Evolutionary conservation across 495 filamentous ascomycete genomes (phyloP).

Genomic region (Evernia prunastri): DNA sequence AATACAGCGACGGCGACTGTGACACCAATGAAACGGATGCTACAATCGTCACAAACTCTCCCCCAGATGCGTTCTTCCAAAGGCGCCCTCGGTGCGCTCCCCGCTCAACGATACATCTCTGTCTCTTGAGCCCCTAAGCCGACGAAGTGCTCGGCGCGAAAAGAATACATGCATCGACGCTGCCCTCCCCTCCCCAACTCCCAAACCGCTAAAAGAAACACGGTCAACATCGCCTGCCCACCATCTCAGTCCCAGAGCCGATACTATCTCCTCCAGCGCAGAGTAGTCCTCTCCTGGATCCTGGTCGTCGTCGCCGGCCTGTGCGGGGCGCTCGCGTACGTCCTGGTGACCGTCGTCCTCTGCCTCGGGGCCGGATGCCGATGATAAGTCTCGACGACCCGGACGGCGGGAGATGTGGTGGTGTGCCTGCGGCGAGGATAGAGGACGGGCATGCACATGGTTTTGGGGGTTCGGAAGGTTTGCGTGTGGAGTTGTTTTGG

Average conservation of each 20-base stretch:
- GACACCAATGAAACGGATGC: background rate
- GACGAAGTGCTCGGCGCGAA: background rate
- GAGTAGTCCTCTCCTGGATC: constrained; percentile 31
- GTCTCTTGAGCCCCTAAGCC: background rate
- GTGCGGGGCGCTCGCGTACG: constrained; percentile 6
- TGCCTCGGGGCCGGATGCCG: constrained; percentile 9
- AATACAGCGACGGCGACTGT: background rate
- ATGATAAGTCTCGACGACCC: constrained; percentile 22
- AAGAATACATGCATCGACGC: background rate
- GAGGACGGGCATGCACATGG: constrained; percentile 18
- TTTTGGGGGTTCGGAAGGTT: background rate
- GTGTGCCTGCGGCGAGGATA: constrained; percentile 5
- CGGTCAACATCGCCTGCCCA: too few relatives aligned
- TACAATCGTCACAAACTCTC: background rate
- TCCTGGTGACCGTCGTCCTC: constrained; percentile 13
- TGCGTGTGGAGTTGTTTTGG: background rate
- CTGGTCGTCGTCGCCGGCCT: constrained; percentile 53
- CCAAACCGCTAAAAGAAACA: background rate
- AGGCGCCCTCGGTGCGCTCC: background rate
- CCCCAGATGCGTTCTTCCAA: background rate
- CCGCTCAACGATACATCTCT: background rate
- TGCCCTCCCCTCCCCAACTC: background rate
- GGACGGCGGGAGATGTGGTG: constrained; percentile 19
- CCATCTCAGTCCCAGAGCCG: constrained; percentile 26
- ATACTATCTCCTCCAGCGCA: constrained; percentile 35